phyloP scores from a whole-genome alignment of 371 early-diverging fungal species.

The Rhizopus stolonifer region DNA sequence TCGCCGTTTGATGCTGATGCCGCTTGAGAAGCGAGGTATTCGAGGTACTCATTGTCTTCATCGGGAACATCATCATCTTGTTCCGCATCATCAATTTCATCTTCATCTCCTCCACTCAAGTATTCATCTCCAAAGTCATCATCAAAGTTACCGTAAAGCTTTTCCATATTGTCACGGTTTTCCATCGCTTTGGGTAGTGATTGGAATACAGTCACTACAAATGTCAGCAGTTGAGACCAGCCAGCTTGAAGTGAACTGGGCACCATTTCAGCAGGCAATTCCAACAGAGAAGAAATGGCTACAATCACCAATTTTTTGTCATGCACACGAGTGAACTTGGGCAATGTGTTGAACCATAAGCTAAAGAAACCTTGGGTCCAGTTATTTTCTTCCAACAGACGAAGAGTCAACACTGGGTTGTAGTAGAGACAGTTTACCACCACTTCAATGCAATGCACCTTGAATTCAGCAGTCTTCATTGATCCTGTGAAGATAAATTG shows the following conservation, averaged over 20 bases:
- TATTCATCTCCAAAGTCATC: slow-evolving; percentile 31
- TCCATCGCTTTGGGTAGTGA: slow-evolving; percentile 80
- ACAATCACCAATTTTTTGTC: slow-evolving; percentile 90
- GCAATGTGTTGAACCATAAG: slow-evolving; percentile 73
- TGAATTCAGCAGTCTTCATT: slow-evolving; percentile 57
- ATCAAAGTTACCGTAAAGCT: slow-evolving; percentile 59
- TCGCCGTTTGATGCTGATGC: slow-evolving; percentile 50
- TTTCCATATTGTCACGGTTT: slow-evolving; percentile 64
- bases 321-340: slow-evolving; percentile 80
- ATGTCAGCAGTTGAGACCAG: slow-evolving; percentile 71
- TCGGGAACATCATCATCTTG: slow-evolving; percentile 61
- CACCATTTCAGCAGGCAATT: slow-evolving; percentile 65
- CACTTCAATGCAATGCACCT: slow-evolving; percentile 62
- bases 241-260: slow-evolving; percentile 71
- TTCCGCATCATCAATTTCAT: slow-evolving; percentile 29
- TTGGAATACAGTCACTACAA: slow-evolving; percentile 70
- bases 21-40: slow-evolving; percentile 63
- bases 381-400: slow-evolving; percentile 71
- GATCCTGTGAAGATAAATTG: slow-evolving; percentile 60
- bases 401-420: slow-evolving; percentile 74
- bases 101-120: slow-evolving; percentile 33
- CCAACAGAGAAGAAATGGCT: slow-evolving; percentile 72
- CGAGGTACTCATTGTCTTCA: slow-evolving; percentile 64
- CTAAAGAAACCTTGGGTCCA: slow-evolving; percentile 80
- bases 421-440: slow-evolving; percentile 84